Percentiles rank a stretch among this genome's conserved stretches.
Conservation (phyloP, 768 basidiomycete species). For the Rhizopogon salebrosus region DNA sequence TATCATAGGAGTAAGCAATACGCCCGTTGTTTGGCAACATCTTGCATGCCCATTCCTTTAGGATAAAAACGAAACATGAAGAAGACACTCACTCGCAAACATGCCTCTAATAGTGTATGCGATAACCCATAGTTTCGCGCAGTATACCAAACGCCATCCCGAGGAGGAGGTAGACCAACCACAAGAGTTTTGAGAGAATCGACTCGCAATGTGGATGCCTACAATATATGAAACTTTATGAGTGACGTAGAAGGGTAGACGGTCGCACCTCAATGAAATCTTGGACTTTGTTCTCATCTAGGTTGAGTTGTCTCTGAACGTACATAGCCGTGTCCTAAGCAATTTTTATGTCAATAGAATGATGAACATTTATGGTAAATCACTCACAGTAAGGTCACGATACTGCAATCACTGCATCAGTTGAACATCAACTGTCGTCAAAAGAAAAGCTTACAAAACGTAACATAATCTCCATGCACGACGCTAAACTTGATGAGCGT, state of each 20-base stretch:
- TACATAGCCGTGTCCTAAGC: slow-evolving; percentile 39
- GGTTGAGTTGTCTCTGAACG: slow-evolving; percentile 35
- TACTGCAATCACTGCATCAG: slow-evolving; percentile 24
- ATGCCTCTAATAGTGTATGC: slow-evolving; percentile 31
- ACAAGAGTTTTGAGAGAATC: slow-evolving; percentile 35
- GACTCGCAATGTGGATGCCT: slow-evolving; percentile 39
- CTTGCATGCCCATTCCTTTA: slow-evolving; percentile 15
- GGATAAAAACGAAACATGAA: not conserved
- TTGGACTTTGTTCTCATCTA: slow-evolving; percentile 35
- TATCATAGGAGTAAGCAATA: slow-evolving; percentile 21
- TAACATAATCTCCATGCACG: slow-evolving; percentile 30
- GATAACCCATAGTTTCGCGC: slow-evolving; percentile 40
- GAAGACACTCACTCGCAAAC: slow-evolving; percentile 27
- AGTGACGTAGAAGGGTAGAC: not conserved
- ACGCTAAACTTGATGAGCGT: slow-evolving; percentile 31
- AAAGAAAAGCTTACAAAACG: slow-evolving; percentile 23
- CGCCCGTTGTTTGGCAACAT: slow-evolving; percentile 38
- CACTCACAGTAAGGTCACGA: slow-evolving; percentile 33
- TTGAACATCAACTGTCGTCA: not conserved
- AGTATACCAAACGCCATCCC: slow-evolving; percentile 29
- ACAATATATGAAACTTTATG: not conserved
- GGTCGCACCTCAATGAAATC: slow-evolving; percentile 40
- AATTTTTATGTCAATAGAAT: not conserved
- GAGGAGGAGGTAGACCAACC: slow-evolving; percentile 39
- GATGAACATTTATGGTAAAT: not conserved